Percentiles rank a stretch among this genome's conserved stretches.
Conservation (phyloP, 345 rosid genomes). For the Melaleuca quinquenervia region DNA sequence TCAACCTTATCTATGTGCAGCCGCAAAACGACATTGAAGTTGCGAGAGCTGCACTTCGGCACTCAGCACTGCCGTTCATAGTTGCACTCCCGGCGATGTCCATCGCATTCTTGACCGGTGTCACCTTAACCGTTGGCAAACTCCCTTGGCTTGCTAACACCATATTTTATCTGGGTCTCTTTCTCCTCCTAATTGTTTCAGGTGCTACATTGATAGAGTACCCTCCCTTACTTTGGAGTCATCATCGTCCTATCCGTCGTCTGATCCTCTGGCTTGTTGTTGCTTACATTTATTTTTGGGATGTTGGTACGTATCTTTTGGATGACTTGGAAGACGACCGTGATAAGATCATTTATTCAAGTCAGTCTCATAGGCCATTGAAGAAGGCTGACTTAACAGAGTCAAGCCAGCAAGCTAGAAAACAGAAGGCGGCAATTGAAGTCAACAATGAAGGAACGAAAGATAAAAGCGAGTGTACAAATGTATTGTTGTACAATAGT, state of each 20-base stretch:
- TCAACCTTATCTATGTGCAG: not conserved
- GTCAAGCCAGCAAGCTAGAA: too few relatives aligned
- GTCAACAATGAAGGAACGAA: too few relatives aligned
- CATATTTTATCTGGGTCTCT: not conserved
- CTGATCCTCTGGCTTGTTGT: not conserved
- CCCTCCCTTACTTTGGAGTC: not conserved
- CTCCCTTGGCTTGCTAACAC: not conserved
- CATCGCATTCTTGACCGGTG: not conserved
- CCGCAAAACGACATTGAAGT: fast-evolving
- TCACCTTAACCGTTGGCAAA: not conserved
- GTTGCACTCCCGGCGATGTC: not conserved
- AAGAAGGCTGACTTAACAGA: too few relatives aligned
- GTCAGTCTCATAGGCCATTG: too few relatives aligned
- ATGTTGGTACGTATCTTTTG: not conserved
- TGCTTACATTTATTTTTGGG: not conserved
- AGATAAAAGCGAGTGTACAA: too few relatives aligned
- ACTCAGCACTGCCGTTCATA: not conserved
- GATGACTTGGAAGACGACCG: not conserved
- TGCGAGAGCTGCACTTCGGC: not conserved
- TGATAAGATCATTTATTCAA: too few relatives aligned
- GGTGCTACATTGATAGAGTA: not conserved
- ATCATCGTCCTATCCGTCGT: not conserved
- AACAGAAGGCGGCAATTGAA: too few relatives aligned
- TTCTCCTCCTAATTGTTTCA: not conserved
- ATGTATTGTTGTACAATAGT: too few relatives aligned